Evolutionary conservation across 75 land plant species (phyloP), one percentile per base, ranked within the genome.

Genomic region (Picea glauca): DNA sequence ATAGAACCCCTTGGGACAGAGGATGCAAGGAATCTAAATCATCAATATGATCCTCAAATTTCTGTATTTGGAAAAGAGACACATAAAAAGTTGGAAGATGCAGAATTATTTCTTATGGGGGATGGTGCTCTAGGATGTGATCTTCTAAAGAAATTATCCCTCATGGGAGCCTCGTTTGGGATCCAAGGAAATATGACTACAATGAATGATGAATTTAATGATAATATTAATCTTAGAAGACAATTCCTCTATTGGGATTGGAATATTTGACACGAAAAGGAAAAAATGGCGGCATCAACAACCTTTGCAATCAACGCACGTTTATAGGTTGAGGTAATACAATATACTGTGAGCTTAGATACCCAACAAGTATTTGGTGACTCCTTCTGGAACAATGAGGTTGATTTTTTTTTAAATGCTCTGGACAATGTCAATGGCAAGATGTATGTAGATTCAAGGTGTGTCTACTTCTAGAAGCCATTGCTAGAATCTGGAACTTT

Each of bases 81-180:
- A 32, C 98, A 95, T 65, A 91, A 64, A 2, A 93, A 88, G 78
- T 80, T 95, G 57, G 85, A 91, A 64, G 91, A 91, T 58, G 85
- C 96, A 2, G 89, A 89, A 58, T 81, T 92, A 13, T 96, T 96
- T 85, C 78, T 93, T 35, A 94, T 96, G 2, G 98, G 98, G 61
- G 91, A 96, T 78, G 98, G 98, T 78, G 98, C 98, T 8, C 87
- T 93, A 15, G 98, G 98, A 11, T 96, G 98, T 78, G 98, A 96
- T 80, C 90, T 96, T 74, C 78, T 96, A 58, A 96, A 96, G 79
- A 96, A 96, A 78, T 70, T 96, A 17, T 94, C 98, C 1, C 78
- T 96, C 13, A 96, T 96, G 96, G 98, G 98, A 58, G 96, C 91
- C 60, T 86, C 88, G n/a, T 93, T 94, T 85, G 87, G 96, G 4